Evolutionary conservation across 2,329 filamentous ascomycete genomes (phyloP).

Genomic region (Scortechinia acanthostroma): DNA sequence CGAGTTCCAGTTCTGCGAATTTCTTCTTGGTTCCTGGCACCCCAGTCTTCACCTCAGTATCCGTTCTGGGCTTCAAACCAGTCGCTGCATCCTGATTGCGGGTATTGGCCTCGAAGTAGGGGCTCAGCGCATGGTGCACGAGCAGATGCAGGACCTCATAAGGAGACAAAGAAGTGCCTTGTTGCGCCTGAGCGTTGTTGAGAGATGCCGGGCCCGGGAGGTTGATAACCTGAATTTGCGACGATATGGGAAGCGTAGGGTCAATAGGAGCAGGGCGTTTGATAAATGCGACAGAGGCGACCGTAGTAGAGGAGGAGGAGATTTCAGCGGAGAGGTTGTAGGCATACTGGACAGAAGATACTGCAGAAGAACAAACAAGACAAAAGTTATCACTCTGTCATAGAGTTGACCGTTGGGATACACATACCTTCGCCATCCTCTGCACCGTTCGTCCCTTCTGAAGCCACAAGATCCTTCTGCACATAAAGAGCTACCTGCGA

Average conservation of each 20-base stretch:
- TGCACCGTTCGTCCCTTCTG: conserved; percentile 25
- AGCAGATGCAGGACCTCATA: conserved; percentile 90
- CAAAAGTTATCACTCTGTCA: conserved; percentile 11
- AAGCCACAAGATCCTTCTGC: conserved; percentile 68
- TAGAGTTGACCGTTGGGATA: conserved; percentile 32
- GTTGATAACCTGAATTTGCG: conserved; percentile 88
- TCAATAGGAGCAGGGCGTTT: conserved; percentile 88
- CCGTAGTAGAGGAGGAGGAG: conserved; percentile 70
- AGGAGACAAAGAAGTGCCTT: conserved; percentile 69
- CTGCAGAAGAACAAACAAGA: conserved; percentile 13
- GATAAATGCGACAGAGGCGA: conserved; percentile 78
- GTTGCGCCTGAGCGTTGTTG: conserved; percentile 59
- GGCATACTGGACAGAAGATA: conserved; percentile 43
- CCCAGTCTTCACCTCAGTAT: conserved; percentile 85
- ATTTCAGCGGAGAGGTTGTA: conserved; percentile 81
- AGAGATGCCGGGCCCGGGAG: conserved; percentile 74
- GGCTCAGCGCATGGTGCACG: conserved; percentile 82
- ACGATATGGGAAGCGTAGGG: conserved; percentile 71
- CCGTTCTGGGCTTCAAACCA: conserved; percentile 65
- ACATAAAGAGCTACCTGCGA: conserved; percentile 83
- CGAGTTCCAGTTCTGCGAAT: conserved; percentile 87
- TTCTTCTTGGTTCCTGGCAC: conserved; percentile 97
- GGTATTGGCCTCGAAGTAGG: conserved; percentile 95
- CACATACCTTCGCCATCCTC: conserved; percentile 26
- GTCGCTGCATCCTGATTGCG: conserved; percentile 67